Base-by-base conservation (phyloP, 2,329 filamentous ascomycete species). In the Cryphonectria parasitica region DNA sequence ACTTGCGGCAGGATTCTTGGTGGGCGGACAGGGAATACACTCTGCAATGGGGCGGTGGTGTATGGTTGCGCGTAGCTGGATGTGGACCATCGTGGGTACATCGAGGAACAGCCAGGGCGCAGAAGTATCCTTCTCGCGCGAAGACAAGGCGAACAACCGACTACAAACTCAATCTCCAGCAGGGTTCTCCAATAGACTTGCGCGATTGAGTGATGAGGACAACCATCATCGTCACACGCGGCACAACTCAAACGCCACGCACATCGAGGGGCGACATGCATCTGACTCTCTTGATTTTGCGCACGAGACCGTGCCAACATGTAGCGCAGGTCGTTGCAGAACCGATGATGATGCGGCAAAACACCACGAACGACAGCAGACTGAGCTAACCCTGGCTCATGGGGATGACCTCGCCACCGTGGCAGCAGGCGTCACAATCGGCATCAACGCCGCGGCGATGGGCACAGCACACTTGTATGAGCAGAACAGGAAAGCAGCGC, bases 361-460 rank as follows among this genome's bases (percentile, higher is more conserved):
- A 15, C 10, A 36, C 5, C 34, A 19, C 19, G 3, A 19, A 25
- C 13, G 34, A 41, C 13, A 28, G 19, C 25, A 19, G 54, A 31
- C 25, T 1, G 28, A 34, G 25, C 15, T 34, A 2, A 15, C 28
- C 25, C 6, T 7, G n/a, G 15, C 19, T 15, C 36, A 39, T n/a
- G 39, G 17, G 13, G 22, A 64, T 2, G 79, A 81, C 67, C 77
- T 82, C 0, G 69, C 76, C 1, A 83, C 80, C 0, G 82, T 88
- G 2, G 86, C 86, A 0, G 80, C 83, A 0, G 87, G 87, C 49
- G 81, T 87, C 49, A 81, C 86, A 0, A 82, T 88, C 64, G 87
- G 87, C 3, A 84, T 89, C 79, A 89, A 89, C 73, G 86, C 86
- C 0, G 87, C 87, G 0, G 87, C 87, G 3, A 88, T 89, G 86